Percentiles rank a stretch among this genome's conserved stretches.
Evolutionary conservation across 2,329 filamentous ascomycete genomes (phyloP).

Genomic region (Colletotrichum endophyticum): DNA sequence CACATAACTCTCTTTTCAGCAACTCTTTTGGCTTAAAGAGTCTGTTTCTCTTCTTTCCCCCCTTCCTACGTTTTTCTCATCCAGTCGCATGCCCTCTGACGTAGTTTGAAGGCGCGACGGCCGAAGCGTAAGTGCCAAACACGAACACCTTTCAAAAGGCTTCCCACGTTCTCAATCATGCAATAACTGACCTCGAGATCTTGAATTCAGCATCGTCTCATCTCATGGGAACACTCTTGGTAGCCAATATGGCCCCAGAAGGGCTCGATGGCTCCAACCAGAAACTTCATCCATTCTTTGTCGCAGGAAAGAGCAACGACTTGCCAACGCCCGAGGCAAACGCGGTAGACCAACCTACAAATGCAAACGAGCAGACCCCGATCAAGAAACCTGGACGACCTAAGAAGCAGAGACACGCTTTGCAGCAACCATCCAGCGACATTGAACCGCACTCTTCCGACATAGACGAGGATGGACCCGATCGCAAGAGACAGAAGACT

Average conservation of each 20-base stretch:
- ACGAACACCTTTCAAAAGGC: neutral
- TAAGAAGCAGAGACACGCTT: neutral
- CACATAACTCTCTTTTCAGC: neutral
- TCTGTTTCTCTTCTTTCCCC: neutral
- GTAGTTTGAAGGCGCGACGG: conserved; percentile 13
- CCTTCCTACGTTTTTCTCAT: neutral
- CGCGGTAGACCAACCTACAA: neutral
- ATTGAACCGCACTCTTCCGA: conserved; percentile 8
- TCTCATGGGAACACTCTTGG: conserved; percentile 46
- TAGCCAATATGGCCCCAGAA: conserved; percentile 50
- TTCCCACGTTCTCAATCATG: neutral
- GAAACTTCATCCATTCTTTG: conserved; percentile 63
- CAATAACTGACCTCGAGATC: neutral
- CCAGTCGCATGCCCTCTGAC: conserved; percentile 15
- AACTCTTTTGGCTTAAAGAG: neutral
- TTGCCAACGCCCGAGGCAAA: neutral
- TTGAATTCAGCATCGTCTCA: neutral
- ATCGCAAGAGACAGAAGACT: conserved; percentile 29
- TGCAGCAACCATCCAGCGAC: neutral
- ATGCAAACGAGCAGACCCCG: neutral
- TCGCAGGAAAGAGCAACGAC: conserved; percentile 23
- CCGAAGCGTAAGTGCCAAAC: conserved; percentile 1
- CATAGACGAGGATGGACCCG: conserved; percentile 13
- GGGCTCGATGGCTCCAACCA: conserved; percentile 39
- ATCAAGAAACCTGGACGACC: neutral